Evolutionary conservation across 2,329 filamentous ascomycete species (phyloP), one percentile per base, ranked within the genome.

Genomic region (Claviceps sp.): DNA sequence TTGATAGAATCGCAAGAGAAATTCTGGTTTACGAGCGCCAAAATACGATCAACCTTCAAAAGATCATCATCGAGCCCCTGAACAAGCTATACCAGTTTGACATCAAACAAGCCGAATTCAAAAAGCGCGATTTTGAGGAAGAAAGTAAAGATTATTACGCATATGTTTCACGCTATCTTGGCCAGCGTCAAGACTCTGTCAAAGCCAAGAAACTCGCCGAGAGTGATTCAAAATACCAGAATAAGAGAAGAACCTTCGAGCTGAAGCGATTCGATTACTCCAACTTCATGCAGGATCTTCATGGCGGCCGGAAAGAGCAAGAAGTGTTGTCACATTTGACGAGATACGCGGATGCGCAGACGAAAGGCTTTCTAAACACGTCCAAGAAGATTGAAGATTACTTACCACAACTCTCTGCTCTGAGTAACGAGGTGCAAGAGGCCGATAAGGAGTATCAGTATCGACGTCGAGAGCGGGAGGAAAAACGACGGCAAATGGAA

Each of bases 81-180:
- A 84, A 80, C 58, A 95, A 89, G 68, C 73, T 98, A 14, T 98
- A 98, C 68, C 89, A 89, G 55, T 77, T 91, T 57, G 94, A 98
- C 62, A 97, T 98, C 72, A 98, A 98, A 68, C 89, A 95, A 67
- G 94, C 91, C 26, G 93, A 98, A 63, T 77, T 86, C 42, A 98
- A 98, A 73, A 95, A 93, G 70, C 89, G 93, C 58, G 93, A 97
- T 60, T 98, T 98, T 61, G 93, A 98, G 57, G 93, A 98, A 62
- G 93, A 98, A 66, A 97, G 91, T 72, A 93, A 95, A 66, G 93
- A 98, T 65, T 98, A 95, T 70, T 98, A 98, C 69, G 84, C 86
- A 56, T 98, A 95, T 64, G 87, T 97, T 49, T 87, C 89, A 56
- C 83, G 89, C 47, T 98, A 98, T 68, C 80, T 98, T n/a, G 93